A percentile compares a stretch with the other conserved stretches of the same genome.
Evolutionary conservation across 139 green algal genomes (phyloP).

Genomic region (Micractinium sp.): DNA sequence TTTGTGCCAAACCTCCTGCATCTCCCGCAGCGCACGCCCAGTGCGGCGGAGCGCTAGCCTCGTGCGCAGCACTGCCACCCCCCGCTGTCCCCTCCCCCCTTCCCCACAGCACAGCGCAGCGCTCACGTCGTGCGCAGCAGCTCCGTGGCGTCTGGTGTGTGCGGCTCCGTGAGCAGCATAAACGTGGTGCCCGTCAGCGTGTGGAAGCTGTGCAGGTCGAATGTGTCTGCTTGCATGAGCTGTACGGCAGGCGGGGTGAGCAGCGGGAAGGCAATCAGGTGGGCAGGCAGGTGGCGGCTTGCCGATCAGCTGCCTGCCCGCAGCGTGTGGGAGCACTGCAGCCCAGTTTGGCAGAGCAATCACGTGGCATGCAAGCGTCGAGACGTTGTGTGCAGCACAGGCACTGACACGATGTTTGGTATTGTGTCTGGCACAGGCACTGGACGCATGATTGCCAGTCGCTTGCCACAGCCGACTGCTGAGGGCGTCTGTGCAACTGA

Average conservation of each 20-base stretch:
- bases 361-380: too few species aligned
- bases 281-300: background rate
- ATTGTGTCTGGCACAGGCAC: too few species aligned
- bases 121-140: constrained; percentile 62
- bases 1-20: too few species aligned
- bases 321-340: background rate
- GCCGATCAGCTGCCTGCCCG: background rate
- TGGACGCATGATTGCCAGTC: too few species aligned
- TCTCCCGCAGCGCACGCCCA: too few species aligned
- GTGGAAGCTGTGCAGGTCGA: constrained; percentile 91
- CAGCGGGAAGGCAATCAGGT: background rate
- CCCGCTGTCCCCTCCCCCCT: background rate
- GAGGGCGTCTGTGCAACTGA: too few species aligned
- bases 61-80: background rate
- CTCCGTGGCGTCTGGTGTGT: constrained; percentile 67
- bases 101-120: background rate
- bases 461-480: too few species aligned
- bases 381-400: too few species aligned
- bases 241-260: constrained; percentile 53
- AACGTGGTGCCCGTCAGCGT: constrained; percentile 90
- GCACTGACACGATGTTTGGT: too few species aligned
- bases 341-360: too few species aligned
- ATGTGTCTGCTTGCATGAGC: constrained; percentile 90
- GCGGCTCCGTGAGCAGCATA: constrained; percentile 78
- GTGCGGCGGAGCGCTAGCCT: background rate